Percentiles rank a stretch among this genome's conserved stretches.
Conservation (phyloP, 2,329 filamentous ascomycete species). For the Cladosporium sphaerospermum region DNA sequence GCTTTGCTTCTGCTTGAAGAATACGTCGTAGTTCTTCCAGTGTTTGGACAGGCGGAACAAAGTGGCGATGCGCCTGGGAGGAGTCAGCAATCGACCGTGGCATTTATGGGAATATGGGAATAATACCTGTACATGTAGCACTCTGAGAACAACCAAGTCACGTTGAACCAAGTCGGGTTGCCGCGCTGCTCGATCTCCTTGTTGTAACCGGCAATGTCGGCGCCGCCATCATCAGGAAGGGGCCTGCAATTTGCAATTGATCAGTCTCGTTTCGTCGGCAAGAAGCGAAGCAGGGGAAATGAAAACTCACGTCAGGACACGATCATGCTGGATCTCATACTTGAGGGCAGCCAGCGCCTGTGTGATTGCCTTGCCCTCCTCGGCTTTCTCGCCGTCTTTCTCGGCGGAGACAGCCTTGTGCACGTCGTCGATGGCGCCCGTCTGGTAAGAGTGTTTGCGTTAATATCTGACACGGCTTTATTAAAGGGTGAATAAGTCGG, state of each 20-base stretch:
- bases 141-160: conserved; percentile 85
- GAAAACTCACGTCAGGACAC: conserved; percentile 60
- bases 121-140: conserved; percentile 84
- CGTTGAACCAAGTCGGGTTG: conserved; percentile 71
- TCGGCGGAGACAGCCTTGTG: conserved; percentile 62
- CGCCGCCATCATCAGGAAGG: conserved; percentile 66
- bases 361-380: conserved; percentile 82
- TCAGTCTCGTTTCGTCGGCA: conserved; percentile 1
- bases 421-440: conserved; percentile 88
- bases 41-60: conserved; percentile 69
- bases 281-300: background rate
- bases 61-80: conserved; percentile 66
- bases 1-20: conserved; percentile 79
- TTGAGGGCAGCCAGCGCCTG: conserved; percentile 75
- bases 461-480: background rate
- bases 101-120: background rate
- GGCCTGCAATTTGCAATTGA: conserved; percentile 45
- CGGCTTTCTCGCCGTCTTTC: conserved; percentile 57
- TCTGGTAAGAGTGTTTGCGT: conserved; percentile 46
- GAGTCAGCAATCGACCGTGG: conserved; percentile 5
- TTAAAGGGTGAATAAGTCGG: background rate
- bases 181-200: conserved; percentile 70
- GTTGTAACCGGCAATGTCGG: conserved; percentile 79
- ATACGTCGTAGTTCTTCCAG: conserved; percentile 90
- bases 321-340: conserved; percentile 90